phyloP scores from a whole-genome alignment of 305 asterid species.

The Lippia alba region DNA sequence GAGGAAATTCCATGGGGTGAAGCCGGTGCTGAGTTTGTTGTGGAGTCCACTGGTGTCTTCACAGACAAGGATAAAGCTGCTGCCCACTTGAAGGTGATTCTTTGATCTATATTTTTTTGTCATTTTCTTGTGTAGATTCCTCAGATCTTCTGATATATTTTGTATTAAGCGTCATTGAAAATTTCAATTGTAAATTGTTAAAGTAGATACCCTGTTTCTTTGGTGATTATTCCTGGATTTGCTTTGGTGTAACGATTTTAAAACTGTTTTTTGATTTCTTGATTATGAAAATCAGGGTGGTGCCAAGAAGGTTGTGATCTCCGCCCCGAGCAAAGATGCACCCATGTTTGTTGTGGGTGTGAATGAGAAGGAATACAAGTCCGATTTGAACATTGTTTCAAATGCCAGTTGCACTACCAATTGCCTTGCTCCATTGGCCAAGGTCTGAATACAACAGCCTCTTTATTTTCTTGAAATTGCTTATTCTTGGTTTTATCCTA shows the following conservation, averaged over 20 bases:
- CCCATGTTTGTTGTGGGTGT: constrained; percentile 87
- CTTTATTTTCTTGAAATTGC: neutral
- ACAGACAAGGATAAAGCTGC: constrained; percentile 95
- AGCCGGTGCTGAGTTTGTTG: constrained; percentile 78
- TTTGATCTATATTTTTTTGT: neutral
- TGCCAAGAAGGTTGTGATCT: constrained; percentile 84
- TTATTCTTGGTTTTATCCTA: neutral
- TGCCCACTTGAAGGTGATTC: constrained; percentile 78
- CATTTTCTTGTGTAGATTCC: neutral
- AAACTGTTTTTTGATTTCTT: neutral
- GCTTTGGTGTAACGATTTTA: neutral
- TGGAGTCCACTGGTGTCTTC: constrained; percentile 93
- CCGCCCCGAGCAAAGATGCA: constrained; percentile 81
- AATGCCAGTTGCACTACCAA: constrained; percentile 86
- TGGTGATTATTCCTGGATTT: neutral
- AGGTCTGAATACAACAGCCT: constrained; percentile 42
- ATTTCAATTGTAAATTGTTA: neutral
- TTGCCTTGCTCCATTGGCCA: constrained; percentile 82
- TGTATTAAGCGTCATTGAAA: no score
- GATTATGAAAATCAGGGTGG: constrained; percentile 57
- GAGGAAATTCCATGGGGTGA: constrained; percentile 91
- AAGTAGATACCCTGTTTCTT: neutral
- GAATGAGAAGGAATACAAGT: constrained; percentile 74
- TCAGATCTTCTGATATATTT: no score
- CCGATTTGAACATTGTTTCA: constrained; percentile 60